Conservation (phyloP, 140 eudicot genomes). For the Oenanthe javanica region DNA sequence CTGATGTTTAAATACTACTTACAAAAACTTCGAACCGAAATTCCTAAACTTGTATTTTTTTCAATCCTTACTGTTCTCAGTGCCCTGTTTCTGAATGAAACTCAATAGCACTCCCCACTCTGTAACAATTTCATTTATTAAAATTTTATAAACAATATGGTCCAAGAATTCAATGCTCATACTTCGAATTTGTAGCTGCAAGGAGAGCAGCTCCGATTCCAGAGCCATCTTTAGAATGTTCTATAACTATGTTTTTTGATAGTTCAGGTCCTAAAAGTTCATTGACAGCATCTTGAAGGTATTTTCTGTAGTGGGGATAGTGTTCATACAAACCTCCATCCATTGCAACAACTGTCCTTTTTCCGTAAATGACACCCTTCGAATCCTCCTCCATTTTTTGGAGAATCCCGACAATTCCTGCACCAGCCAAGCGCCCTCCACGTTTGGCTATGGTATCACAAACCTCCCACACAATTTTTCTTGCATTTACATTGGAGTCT, state of each 20-base stretch:
- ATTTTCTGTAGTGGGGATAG: constrained; percentile 62
- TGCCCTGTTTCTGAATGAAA: not conserved
- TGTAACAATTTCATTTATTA: not conserved
- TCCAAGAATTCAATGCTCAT: constrained; percentile 33
- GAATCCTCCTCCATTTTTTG: constrained; percentile 77
- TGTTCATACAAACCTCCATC: constrained; percentile 87
- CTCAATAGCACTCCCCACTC: not conserved
- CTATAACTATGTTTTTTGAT: constrained; percentile 45
- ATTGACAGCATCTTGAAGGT: constrained; percentile 57
- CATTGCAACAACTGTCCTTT: constrained; percentile 84
- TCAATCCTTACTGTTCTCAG: not conserved
- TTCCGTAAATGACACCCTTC: constrained; percentile 44
- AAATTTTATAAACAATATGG: too few relatives aligned
- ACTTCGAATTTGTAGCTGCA: constrained; percentile 75
- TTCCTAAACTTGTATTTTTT: not conserved
- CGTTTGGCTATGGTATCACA: constrained; percentile 70
- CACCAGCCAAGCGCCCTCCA: constrained; percentile 85
- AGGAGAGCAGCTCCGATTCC: constrained; percentile 94
- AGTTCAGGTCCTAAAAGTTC: constrained; percentile 63
- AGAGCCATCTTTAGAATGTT: constrained; percentile 92
- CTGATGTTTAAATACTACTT: not conserved
- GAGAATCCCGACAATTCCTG: constrained; percentile 80
- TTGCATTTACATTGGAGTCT: constrained; percentile 34
- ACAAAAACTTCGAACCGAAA: not conserved
- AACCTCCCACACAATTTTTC: constrained; percentile 51